Base-by-base conservation (phyloP, 1,284 basidiomycete species). In the Stygiomarasmius scandens region DNA sequence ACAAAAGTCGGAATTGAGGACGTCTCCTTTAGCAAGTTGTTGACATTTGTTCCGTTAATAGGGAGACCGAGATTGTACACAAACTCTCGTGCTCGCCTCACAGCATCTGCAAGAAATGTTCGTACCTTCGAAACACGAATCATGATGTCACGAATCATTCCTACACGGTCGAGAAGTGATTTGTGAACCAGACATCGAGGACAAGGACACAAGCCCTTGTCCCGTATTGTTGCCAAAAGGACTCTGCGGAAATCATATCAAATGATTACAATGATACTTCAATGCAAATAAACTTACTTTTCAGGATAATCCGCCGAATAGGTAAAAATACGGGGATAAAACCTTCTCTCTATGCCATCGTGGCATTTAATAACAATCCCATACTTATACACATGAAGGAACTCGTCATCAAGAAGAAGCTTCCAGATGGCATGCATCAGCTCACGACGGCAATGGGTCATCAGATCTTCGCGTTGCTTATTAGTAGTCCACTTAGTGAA, bases 251-350 rank as follows among this genome's bases (percentile, higher is more conserved):
- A 25, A 23, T 51, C 29, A 32, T 19, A 5, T 19, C 29, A 32
- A 32, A 32, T 6, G 29, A 44, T 22, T 27, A 23, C 41, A 24
- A 22, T n/a, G 34, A 55, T 38, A 11, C 53, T 25, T 38, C 38
- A 41, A 41, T 9, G 16, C 3, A 32, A 45, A 44, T 27, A 20
- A 68, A 63, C 73, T 49, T 62, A 74, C 56, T 73, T 71, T 58
- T 73, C 70, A 2, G 68, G 70, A 57, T 73, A 73, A 56, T 73
- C 70, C 8, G 68, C 68, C 0, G 65, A 70, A 47, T 74, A 71
- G 0, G 67, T 74, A 25, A 75, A 71, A 0, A 74, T 63, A 1
- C 66, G 51, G 3, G 69, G 70, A 38, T 64, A 74, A 0, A 74
- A 3, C 1, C 63, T 57, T 0, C 64, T 61, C 4, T 49, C 23